These are phyloP conservation scores for Aspergillus fumigatus DNA, from an alignment of 2,329 filamentous ascomycete species.

Conservation along the genomic window DNA sequence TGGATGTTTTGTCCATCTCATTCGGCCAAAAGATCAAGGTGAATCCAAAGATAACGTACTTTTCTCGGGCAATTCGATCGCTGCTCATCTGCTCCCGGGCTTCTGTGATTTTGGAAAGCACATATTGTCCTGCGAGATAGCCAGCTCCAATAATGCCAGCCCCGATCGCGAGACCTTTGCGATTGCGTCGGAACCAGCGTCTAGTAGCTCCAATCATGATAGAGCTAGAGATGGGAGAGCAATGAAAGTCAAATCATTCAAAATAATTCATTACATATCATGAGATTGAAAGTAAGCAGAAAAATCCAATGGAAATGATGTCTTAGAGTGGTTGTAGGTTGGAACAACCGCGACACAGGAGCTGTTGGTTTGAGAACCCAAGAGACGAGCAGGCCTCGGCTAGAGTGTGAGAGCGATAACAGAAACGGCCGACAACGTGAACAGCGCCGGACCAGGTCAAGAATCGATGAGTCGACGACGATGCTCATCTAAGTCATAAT, in stretches of 20 bases:
- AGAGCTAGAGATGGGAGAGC: constrained; percentile 8
- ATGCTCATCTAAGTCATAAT: neutral
- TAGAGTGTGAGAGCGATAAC: constrained; percentile 13
- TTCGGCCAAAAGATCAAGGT: constrained; percentile 1
- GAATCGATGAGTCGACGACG: neutral
- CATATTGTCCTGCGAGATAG: constrained; percentile 90
- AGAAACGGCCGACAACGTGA: neutral
- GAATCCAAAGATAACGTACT: constrained; percentile 53
- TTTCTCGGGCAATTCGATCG: constrained; percentile 93
- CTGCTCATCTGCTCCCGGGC: constrained; percentile 94
- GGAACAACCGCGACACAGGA: constrained; percentile 1
- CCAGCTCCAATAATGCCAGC: constrained; percentile 82
- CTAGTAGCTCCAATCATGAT: constrained; percentile 68
- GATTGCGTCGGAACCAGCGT: constrained; percentile 89
- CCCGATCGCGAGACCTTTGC: constrained; percentile 82
- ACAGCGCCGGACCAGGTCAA: neutral
- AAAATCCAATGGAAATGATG: constrained; percentile 2
- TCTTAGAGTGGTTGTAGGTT: neutral
- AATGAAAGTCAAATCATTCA: constrained; percentile 1
- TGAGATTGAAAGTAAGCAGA: neutral
- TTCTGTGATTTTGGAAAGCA: constrained; percentile 84
- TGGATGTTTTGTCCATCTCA: neutral
- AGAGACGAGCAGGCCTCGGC: constrained; percentile 25
- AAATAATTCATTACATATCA: constrained; percentile 13
- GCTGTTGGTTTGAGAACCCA: constrained; percentile 12